These are phyloP conservation scores for Pisolithus marmoratus DNA, from an alignment of 768 basidiomycete genomes.

Conservation along the genomic window DNA sequence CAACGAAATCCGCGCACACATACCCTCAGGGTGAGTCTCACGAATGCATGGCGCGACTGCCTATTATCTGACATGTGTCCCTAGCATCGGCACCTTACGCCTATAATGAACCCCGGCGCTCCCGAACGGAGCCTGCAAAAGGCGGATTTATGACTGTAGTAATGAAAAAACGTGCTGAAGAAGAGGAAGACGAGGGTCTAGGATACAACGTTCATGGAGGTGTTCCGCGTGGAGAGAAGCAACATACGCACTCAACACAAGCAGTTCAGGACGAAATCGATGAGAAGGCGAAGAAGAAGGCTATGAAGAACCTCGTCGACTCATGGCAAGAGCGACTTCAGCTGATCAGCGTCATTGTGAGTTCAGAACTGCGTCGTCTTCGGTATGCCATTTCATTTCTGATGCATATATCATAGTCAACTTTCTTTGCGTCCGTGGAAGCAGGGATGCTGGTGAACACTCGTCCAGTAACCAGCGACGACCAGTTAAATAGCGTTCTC, in stretches of 20 bases:
- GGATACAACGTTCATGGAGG: neutral
- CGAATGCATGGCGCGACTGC: neutral
- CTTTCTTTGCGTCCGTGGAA: constrained; percentile 58
- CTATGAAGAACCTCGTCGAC: constrained; percentile 46
- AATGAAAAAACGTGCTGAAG: constrained; percentile 6
- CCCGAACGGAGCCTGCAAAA: constrained; percentile 12
- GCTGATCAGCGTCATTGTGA: constrained; percentile 53
- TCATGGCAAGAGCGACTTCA: constrained; percentile 62
- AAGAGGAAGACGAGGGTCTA: constrained; percentile 13
- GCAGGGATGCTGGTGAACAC: constrained; percentile 45
- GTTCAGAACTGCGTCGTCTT: constrained; percentile 14
- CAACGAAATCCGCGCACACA: neutral
- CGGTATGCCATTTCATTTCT: neutral
- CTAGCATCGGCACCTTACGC: constrained; percentile 8
- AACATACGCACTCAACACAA: constrained; percentile 30
- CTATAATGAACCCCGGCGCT: neutral
- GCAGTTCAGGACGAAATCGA: constrained; percentile 46
- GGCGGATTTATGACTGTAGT: constrained; percentile 19
- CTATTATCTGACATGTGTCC: constrained; percentile 4
- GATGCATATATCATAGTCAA: constrained; percentile 36
- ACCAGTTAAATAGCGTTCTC: constrained; percentile 11
- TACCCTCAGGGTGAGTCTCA: neutral
- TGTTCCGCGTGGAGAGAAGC: neutral
- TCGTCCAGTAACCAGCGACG: constrained; percentile 20
- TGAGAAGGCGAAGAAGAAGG: constrained; percentile 38